Evolutionary conservation across 2,329 filamentous ascomycete species (phyloP).

Genomic region (Diaporthe longicolla): DNA sequence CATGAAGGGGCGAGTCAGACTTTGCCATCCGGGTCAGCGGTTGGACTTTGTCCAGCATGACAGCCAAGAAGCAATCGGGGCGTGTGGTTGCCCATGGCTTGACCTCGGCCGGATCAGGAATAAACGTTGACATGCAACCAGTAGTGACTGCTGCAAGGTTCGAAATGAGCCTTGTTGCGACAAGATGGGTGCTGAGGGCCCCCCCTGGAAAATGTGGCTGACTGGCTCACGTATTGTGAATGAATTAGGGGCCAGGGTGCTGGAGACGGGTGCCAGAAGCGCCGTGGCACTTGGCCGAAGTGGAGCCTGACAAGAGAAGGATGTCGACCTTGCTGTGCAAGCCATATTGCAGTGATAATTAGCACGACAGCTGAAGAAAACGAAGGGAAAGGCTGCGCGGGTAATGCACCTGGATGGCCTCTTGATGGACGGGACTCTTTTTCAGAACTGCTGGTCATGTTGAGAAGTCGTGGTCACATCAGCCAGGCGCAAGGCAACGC

Average conservation of each 20-base stretch:
- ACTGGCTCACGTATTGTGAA: background rate
- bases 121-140: background rate
- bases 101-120: background rate
- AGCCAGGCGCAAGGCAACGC: background rate
- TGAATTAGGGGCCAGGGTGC: background rate
- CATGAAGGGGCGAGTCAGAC: slow-evolving; percentile 6
- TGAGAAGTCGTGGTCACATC: background rate
- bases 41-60: background rate
- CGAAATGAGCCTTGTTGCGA: slow-evolving; percentile 5
- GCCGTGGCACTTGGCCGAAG: background rate
- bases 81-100: background rate
- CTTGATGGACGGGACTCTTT: background rate
- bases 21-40: slow-evolving; percentile 30
- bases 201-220: slow-evolving; percentile 12
- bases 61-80: background rate
- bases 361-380: background rate
- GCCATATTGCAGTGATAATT: background rate
- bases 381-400: background rate
- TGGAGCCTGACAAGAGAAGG: background rate
- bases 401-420: too few relatives aligned
- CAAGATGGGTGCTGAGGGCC: slow-evolving; percentile 1
- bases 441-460: background rate
- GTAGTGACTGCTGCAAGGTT: slow-evolving; percentile 16
- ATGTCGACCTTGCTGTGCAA: background rate
- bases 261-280: slow-evolving; percentile 2